Conservation (phyloP, 805 yeast species). For the Lachancea dasiensis region DNA sequence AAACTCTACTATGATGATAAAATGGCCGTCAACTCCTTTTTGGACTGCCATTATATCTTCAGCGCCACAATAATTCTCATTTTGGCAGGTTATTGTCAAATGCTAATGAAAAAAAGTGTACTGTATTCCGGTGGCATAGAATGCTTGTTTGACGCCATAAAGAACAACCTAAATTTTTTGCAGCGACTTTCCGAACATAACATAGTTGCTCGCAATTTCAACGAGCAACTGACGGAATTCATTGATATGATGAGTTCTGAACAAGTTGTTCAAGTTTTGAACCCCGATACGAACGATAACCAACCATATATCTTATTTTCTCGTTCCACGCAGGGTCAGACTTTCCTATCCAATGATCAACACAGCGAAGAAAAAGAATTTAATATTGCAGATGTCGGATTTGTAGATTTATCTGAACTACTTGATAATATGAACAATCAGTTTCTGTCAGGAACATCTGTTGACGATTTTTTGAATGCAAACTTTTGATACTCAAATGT, state of each 20-base stretch:
- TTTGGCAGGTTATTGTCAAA: constrained; percentile 15
- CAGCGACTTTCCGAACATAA: constrained; percentile 16
- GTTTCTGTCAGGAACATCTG: background rate
- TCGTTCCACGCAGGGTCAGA: background rate
- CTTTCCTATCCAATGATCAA: background rate
- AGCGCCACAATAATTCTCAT: constrained; percentile 16
- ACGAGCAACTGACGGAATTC: constrained; percentile 16
- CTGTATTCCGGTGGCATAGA: background rate
- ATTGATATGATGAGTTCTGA: constrained; percentile 16
- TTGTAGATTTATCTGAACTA: constrained; percentile 12
- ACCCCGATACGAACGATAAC: background rate
- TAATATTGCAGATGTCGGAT: constrained; percentile 9
- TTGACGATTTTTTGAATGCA: background rate
- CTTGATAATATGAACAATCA: constrained; percentile 1
- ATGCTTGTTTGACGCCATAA: constrained; percentile 13
- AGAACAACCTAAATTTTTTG: constrained; percentile 13
- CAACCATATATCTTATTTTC: background rate
- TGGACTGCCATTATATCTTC: constrained; percentile 20
- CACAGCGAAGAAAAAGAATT: background rate
- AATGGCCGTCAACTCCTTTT: constrained; percentile 15
- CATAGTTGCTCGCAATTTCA: constrained; percentile 15
- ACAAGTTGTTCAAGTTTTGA: background rate
- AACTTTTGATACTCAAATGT: background rate
- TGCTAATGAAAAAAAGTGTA: background rate
- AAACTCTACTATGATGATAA: constrained; percentile 15